Evolutionary conservation across 257 asterid genomes (phyloP), one percentile per base, ranked within the genome.

Genomic region (Anisodus tanguticus): DNA sequence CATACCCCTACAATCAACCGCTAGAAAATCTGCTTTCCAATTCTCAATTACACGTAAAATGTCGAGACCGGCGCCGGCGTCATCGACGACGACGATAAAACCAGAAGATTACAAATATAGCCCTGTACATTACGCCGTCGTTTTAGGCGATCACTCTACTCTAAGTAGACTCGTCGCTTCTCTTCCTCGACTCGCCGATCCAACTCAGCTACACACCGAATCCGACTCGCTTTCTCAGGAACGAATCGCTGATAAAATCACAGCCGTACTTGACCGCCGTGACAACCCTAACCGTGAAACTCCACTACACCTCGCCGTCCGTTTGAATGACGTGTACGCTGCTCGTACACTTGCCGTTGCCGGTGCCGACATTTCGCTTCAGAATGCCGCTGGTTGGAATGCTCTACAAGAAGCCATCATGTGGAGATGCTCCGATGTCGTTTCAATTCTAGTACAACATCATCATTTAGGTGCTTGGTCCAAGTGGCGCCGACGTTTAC

Each of bases 401-500:
- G 93, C 99, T 0, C 83, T 96, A 2, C 99, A 96, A 85, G 99
- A 96, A 57, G 98, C 99, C 10, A 88, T 94, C 17, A 92, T 96
- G 77, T 98, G 97, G 66, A 93, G 98, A 16, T 85, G 88, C 79
- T 87, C 97, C 71, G 98, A 92, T 64, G 90, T 94, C 19, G 93
- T 92, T 37, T 85, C 90, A 5, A 87, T 91, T 10, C 91, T 96
- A 3, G 97, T 92, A 5, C 98, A 93, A 82, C 94, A 91, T 60
- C 99, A 94, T 82, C 98, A 96, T 79, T 80, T 91, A 53, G 86
- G 94, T 79, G 94, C 98, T 85, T 96, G 98, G 98, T 88, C 86
- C 81, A 94, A 96, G 90, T 96, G 99, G 99, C 94, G 98, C 79
- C 95, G 98, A 9, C 95, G 98, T 39, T 89, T 92, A 16, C 99